Base-by-base conservation (phyloP, 179 eudicot genomes). In the Sideroxylon spinosum region DNA sequence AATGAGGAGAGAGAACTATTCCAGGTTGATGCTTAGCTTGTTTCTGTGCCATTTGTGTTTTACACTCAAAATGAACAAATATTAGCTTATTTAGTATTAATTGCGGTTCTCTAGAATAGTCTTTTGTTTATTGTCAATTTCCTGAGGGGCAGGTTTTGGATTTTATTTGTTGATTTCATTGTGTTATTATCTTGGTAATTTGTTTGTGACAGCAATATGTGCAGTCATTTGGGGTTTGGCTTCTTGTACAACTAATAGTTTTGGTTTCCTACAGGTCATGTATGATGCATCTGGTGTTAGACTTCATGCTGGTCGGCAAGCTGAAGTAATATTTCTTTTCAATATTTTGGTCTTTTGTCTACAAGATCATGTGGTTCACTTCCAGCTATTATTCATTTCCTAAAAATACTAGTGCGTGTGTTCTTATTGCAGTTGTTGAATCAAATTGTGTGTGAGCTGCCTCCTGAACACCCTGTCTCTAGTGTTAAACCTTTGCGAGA, bases 271-370 rank as follows among this genome's bases (percentile, higher is more conserved):
- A 44, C 86, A 93, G 97, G 95, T 93, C 22, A 91, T 93, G 95
- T 93, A 93, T 88, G 95, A 93, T 84, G 95, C 97, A 65, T 78
- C 95, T 65, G 94, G 97, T 28, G 92, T 93, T 73, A 84, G 97
- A 74, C 93, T 91, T 75, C 97, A 93, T 91, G 97, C 97, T 65
- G 97, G 95, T 32, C 90, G 91, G 56, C 97, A 93, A 86, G 97
- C 97, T 83, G 93, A 91, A 84, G 95, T 91, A 83, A 86, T 86
- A 71, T 78, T 22, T 78, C 3, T 53, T 73, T 50, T 61, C 63
- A 32, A 23, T 12, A 26, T 52, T 55, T n/a, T 52, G 7, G 57
- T 19, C 71, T 20, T 32, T 59, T 76, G 49, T 52, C 17, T 69
- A 25, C 65, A 55, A 73, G 49, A 17, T 73, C 25, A 28, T 22